phyloP scores from a whole-genome alignment of 2,329 filamentous ascomycete genomes.

The Triangularia verruculosa region DNA sequence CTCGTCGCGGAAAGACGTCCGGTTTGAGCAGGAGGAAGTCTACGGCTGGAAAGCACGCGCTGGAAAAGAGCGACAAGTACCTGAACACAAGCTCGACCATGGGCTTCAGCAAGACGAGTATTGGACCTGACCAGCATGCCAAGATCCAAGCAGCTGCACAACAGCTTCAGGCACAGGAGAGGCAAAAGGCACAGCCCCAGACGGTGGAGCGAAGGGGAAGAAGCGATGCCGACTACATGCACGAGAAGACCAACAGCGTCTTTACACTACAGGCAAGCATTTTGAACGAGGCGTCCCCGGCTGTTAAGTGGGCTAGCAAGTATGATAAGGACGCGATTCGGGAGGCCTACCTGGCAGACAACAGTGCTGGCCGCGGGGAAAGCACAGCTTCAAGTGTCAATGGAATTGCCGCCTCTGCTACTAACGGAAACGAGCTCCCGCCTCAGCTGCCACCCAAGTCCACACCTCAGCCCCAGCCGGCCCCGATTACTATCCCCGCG shows the following conservation, averaged over 20 bases:
- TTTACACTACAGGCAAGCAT: constrained; percentile 84
- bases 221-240: constrained; percentile 55
- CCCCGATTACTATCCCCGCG: constrained; percentile 29
- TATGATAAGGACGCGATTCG: constrained; percentile 89
- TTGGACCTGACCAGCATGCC: constrained; percentile 88
- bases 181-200: constrained; percentile 34
- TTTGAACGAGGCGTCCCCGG: constrained; percentile 81
- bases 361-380: constrained; percentile 66
- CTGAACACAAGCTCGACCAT: constrained; percentile 40
- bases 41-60: constrained; percentile 55
- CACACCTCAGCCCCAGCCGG: constrained; percentile 30
- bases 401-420: constrained; percentile 32
- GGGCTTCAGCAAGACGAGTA: constrained; percentile 72
- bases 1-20: constrained; percentile 57
- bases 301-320: constrained; percentile 94
- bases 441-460: constrained; percentile 45
- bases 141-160: constrained; percentile 89
- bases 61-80: constrained; percentile 45
- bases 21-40: constrained; percentile 66
- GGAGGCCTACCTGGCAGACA: constrained; percentile 78
- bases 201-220: constrained; percentile 49
- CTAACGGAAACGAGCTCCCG: constrained; percentile 33
- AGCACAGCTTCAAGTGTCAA: constrained; percentile 46
- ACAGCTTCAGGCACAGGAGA: constrained; percentile 66
- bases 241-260: constrained; percentile 80